Evolutionary conservation across 2,329 filamentous ascomycete species (phyloP).

Genomic region (Stenocarpella maydis): DNA sequence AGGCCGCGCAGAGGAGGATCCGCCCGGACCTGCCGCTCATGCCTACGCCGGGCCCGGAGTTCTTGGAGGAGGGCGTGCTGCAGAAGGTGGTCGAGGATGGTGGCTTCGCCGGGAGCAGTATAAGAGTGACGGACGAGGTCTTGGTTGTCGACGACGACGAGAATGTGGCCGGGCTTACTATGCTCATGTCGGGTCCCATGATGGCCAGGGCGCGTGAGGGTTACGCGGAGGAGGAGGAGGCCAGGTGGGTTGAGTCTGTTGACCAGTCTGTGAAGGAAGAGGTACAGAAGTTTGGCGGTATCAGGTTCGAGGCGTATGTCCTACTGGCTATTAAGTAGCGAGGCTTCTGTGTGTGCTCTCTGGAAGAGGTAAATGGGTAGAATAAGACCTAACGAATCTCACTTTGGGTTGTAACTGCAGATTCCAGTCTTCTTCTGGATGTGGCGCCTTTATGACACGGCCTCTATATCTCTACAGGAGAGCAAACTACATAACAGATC

Average conservation of each 20-base stretch:
- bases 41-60: slow-evolving; percentile 39
- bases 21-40: slow-evolving; percentile 41
- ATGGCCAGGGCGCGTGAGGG: slow-evolving; percentile 42
- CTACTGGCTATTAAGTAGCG: slow-evolving; percentile 41
- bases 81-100: slow-evolving; percentile 40
- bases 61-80: slow-evolving; percentile 40
- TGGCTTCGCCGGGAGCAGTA: slow-evolving; percentile 39
- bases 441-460: no score
- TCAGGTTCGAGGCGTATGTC: slow-evolving; percentile 40
- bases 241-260: slow-evolving; percentile 39
- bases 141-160: slow-evolving; percentile 40
- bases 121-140: slow-evolving; percentile 38
- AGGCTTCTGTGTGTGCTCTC: slow-evolving; percentile 26
- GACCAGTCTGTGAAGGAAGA: slow-evolving; percentile 40
- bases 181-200: slow-evolving; percentile 42
- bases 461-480: no score
- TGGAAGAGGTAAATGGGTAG: background rate
- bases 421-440: no score
- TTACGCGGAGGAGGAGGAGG: slow-evolving; percentile 40
- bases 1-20: slow-evolving; percentile 41
- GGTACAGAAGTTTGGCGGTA: slow-evolving; percentile 39
- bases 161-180: slow-evolving; percentile 42
- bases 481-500: no score
- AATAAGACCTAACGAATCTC: background rate
- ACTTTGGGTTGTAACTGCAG: background rate